Conservation (phyloP, 73 alveolate genomes). For the Uronychia setigera region DNA sequence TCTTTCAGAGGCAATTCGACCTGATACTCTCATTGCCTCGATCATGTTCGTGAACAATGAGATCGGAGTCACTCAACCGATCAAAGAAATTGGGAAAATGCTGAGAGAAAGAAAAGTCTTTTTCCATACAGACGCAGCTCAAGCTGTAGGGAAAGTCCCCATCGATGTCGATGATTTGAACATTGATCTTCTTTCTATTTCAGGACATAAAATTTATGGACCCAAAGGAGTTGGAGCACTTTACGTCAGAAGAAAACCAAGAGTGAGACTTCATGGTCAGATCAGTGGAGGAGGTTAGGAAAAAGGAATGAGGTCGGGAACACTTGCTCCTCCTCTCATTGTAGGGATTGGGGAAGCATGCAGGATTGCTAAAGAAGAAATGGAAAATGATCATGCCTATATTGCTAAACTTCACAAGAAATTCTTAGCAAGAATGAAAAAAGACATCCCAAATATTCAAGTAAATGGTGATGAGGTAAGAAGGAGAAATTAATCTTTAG, state of each 20-base stretch:
- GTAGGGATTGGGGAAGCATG: slow-evolving; percentile 98
- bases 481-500: neutral
- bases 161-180: slow-evolving; percentile 85
- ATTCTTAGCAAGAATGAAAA: slow-evolving; percentile 40
- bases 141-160: slow-evolving; percentile 91
- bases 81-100: slow-evolving; percentile 95
- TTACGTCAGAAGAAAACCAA: slow-evolving; percentile 95
- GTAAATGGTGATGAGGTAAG: slow-evolving; percentile 73
- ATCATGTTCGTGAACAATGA: slow-evolving; percentile 98
- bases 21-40: slow-evolving; percentile 93
- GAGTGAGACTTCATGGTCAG: slow-evolving; percentile 91
- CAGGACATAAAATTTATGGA: slow-evolving; percentile 97
- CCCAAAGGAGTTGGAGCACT: slow-evolving; percentile 98
- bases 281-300: slow-evolving; percentile 99
- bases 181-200: slow-evolving; percentile 86
- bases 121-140: slow-evolving; percentile 98
- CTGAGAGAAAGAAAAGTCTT: slow-evolving; percentile 91
- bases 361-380: slow-evolving; percentile 79
- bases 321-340: slow-evolving; percentile 93
- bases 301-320: slow-evolving; percentile 97
- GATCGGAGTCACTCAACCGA: slow-evolving; percentile 98
- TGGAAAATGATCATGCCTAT: slow-evolving; percentile 88
- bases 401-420: slow-evolving; percentile 67
- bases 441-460: slow-evolving; percentile 64
- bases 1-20: slow-evolving; percentile 87